These are phyloP conservation scores for Musa acuminata DNA, from an alignment of 176 grass and related monocot species.

Conservation along the genomic window DNA sequence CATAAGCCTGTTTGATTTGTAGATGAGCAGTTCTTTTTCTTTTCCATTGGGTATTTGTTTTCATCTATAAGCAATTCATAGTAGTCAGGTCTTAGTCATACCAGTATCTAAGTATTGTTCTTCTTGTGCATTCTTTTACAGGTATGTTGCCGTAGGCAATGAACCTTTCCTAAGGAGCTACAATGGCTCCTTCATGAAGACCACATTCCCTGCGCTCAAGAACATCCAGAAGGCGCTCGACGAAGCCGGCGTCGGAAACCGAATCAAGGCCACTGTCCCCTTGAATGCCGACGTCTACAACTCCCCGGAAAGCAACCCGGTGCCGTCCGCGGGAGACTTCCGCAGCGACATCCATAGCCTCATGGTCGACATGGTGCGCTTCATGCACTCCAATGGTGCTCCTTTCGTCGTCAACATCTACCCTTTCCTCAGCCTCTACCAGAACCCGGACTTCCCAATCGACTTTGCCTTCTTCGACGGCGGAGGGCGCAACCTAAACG, in stretches of 20 bases:
- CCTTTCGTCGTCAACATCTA: constrained; percentile 7
- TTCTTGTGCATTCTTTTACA: neutral
- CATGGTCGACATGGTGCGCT: neutral
- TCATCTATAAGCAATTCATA: neutral
- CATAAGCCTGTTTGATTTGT: neutral
- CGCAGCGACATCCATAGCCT: neutral
- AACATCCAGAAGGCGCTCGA: constrained; percentile 9
- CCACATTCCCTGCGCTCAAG: constrained; percentile 8
- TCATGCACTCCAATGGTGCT: neutral
- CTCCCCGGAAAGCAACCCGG: constrained; percentile 1
- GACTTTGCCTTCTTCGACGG: constrained; percentile 7
- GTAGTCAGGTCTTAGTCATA: too few relatives aligned
- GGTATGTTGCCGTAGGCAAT: constrained; percentile 2
- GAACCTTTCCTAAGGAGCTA: neutral
- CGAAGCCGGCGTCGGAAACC: neutral
- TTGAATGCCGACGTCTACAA: constrained; percentile 7
- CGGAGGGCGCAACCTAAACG: neutral
- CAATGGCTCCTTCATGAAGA: constrained; percentile 9
- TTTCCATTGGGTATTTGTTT: neutral
- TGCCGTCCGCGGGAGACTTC: constrained; percentile 2
- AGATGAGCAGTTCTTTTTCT: too few relatives aligned
- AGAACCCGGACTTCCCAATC: neutral
- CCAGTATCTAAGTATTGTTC: neutral
- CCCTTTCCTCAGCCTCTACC: constrained; percentile 9
- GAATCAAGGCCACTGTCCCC: constrained; percentile 1